These are phyloP conservation scores for Daldinia concentrica DNA, from an alignment of 495 filamentous ascomycete species.

Conservation along the genomic window DNA sequence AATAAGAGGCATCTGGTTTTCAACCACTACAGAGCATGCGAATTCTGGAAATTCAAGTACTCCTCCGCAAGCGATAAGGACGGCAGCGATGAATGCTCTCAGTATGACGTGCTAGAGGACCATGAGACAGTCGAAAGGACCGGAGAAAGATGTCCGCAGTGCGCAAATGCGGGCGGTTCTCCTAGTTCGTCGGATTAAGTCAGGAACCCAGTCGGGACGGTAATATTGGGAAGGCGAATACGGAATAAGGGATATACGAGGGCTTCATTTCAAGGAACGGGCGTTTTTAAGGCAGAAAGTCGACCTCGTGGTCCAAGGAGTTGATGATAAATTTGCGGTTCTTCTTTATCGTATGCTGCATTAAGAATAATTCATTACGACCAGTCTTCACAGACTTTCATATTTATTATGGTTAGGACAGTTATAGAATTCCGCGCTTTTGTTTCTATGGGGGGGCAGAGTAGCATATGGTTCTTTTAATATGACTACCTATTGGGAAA, in stretches of 20 bases:
- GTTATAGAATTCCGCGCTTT: neutral
- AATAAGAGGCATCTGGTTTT: conserved; percentile 21
- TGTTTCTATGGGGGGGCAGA: neutral
- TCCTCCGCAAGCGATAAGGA: neutral
- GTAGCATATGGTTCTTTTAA: neutral
- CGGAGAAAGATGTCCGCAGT: conserved; percentile 21
- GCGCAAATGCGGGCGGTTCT: conserved; percentile 27
- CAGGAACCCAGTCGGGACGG: neutral
- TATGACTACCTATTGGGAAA: neutral
- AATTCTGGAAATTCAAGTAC: conserved; percentile 11
- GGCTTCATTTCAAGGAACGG: neutral
- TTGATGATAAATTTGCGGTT: neutral
- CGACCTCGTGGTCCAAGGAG: neutral
- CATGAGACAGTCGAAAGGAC: conserved; percentile 14
- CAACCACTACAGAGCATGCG: conserved; percentile 14
- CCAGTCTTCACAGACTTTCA: neutral
- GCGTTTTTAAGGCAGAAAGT: neutral
- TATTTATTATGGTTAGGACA: neutral
- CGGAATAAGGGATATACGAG: neutral
- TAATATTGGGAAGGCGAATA: neutral
- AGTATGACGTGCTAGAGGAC: neutral
- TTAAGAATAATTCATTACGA: neutral
- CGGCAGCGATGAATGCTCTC: conserved; percentile 12
- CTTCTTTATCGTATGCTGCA: neutral
- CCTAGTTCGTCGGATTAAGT: conserved; percentile 17